These are phyloP conservation scores for Amanita rimosa DNA, from an alignment of 768 basidiomycete genomes.

Conservation along the genomic window DNA sequence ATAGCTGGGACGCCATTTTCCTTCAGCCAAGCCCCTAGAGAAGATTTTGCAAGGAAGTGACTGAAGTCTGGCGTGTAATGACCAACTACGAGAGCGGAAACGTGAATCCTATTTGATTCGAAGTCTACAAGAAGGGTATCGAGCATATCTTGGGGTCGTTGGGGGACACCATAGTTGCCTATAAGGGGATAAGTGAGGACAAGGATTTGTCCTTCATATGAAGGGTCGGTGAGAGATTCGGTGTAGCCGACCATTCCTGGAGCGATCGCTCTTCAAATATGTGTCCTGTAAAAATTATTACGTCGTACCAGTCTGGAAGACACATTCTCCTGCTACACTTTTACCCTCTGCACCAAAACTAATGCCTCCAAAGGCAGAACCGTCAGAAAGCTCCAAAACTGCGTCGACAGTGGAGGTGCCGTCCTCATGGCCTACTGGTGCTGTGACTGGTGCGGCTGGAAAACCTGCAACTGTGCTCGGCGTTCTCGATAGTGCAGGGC, in stretches of 20 bases:
- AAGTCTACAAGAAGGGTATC: conserved; percentile 65
- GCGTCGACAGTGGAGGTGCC: conserved; percentile 33
- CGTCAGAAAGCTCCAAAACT: conserved; percentile 85
- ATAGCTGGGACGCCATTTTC: conserved; percentile 92
- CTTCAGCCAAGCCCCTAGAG: conserved; percentile 86
- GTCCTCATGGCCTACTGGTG: conserved; percentile 18
- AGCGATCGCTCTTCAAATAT: conserved; percentile 9
- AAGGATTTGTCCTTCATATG: conserved; percentile 96
- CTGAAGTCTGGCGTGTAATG: conserved; percentile 92
- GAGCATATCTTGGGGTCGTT: conserved; percentile 34
- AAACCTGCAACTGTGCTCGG: conserved; percentile 21
- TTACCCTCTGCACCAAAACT: conserved; percentile 90
- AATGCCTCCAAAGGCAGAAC: conserved; percentile 77
- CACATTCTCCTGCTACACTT: conserved; percentile 94
- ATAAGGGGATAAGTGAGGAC: conserved; percentile 94
- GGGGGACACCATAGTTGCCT: conserved; percentile 96
- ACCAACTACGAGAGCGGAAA: conserved; percentile 84
- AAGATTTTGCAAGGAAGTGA: conserved; percentile 86
- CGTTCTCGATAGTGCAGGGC: conserved; percentile 34
- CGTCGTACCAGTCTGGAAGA: conserved; percentile 92
- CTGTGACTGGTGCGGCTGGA: conserved; percentile 21
- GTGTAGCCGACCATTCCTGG: conserved; percentile 99
- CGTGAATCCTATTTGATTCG: conserved; percentile 91
- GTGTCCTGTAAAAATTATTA: not conserved
- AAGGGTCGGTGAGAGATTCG: conserved; percentile 96